Base-by-base conservation (phyloP, 1,284 basidiomycete genomes). In the Malassezia nana region DNA sequence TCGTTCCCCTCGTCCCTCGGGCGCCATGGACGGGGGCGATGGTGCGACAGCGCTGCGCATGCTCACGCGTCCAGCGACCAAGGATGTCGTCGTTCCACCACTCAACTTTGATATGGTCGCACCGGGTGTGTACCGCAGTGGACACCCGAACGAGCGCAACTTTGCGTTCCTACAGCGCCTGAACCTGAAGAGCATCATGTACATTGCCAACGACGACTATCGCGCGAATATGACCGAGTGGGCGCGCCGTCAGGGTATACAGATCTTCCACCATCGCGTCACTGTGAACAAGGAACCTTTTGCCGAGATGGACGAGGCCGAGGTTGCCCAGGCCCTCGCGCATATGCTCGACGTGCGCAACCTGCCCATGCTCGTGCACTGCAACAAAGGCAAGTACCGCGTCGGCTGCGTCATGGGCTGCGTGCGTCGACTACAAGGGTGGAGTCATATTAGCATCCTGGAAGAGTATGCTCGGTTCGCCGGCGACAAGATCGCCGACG, bases 131-230 rank as follows among this genome's bases (percentile, higher is more conserved):
- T 72, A 70, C 47, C 63, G 71, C 12, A 63, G 59, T 12, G 71
- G 71, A 16, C 69, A 72, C 43, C 71, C 71, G 10, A 74, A 74
- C 53, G 71, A 70, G 52, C 65, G 69, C 44, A 74, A 74, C 38
- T 72, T 69, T 30, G 61, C 58, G 16, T 74, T 72, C 46, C 48
- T 74, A 12, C 55, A 59, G 10, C 57, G 67, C 2, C 65, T 74
- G 22, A 55, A 62, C 32, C 60, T 74, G 43, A 60, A 60, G 25
- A 61, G 59, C 50, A 62, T 74, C 41, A 63, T 74, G 57, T 70
- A 67, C 43, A 53, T 74, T 10, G 66, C 63, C 28, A 65, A 57
- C 38, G 71, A 74, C 40, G 68, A 72, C 46, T 69, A 71, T 41
- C 65, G 69, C 5, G 31, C 52, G 22, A 66, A 69, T 43, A 62